A percentile compares a stretch with the other conserved stretches of the same genome.
Conservation (phyloP, 805 yeast species). For the Millerozyma miso region DNA sequence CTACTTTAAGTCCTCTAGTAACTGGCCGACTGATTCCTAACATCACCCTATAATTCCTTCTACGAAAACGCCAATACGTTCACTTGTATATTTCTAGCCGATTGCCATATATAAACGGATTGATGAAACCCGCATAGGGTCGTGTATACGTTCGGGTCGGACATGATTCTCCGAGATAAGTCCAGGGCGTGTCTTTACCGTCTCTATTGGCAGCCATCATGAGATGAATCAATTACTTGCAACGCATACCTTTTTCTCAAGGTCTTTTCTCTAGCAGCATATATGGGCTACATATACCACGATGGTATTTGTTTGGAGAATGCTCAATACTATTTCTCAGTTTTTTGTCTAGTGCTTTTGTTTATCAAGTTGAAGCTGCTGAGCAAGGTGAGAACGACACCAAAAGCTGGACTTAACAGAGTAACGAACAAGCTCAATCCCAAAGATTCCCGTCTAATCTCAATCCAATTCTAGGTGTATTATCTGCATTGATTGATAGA, state of each 20-base stretch:
- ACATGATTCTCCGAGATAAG: background rate
- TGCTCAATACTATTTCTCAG: too few species aligned
- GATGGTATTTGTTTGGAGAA: too few species aligned
- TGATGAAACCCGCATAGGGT: conserved; percentile 2
- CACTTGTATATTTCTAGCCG: background rate
- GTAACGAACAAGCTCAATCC: too few species aligned
- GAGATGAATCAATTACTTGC: background rate
- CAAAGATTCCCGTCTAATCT: too few species aligned
- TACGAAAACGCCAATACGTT: background rate
- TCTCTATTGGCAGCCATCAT: background rate
- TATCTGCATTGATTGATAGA: too few species aligned
- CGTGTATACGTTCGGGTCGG: background rate
- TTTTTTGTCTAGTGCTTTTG: too few species aligned
- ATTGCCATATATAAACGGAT: conserved; percentile 1
- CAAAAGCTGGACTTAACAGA: too few species aligned
- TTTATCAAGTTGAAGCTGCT: too few species aligned
- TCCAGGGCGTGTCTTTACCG: background rate
- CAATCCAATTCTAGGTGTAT: too few species aligned
- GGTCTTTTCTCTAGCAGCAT: background rate
- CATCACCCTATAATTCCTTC: conserved; percentile 4
- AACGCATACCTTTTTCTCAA: background rate
- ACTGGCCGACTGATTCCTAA: conserved; percentile 9
- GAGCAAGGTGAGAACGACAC: too few species aligned
- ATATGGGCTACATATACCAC: too few species aligned
- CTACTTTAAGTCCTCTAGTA: conserved; percentile 7